A percentile compares a stretch with the other conserved stretches of the same genome.
Conservation (phyloP, 805 yeast genomes). For the Jamesozyma piceae region DNA sequence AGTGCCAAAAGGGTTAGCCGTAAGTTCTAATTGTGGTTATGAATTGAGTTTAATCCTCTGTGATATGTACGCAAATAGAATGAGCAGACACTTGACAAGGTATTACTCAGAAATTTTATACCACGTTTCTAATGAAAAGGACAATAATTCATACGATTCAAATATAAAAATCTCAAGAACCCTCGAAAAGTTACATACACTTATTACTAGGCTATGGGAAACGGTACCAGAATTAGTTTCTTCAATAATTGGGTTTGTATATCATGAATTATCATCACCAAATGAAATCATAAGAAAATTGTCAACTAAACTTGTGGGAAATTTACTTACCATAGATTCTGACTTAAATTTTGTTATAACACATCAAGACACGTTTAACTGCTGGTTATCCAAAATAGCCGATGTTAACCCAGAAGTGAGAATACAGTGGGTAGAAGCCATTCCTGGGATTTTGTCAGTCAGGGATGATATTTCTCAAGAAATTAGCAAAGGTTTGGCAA, state of each 20-base stretch:
- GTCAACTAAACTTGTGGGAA: constrained; percentile 68
- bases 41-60: constrained; percentile 60
- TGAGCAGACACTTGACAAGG: constrained; percentile 69
- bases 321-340: constrained; percentile 43
- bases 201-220: constrained; percentile 65
- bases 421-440: constrained; percentile 56
- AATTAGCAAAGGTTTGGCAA: constrained; percentile 47
- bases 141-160: constrained; percentile 15
- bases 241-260: constrained; percentile 68
- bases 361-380: constrained; percentile 52
- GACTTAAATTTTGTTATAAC: constrained; percentile 47
- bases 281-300: constrained; percentile 49
- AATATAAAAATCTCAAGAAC: constrained; percentile 27
- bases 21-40: constrained; percentile 45
- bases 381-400: constrained; percentile 67
- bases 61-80: constrained; percentile 56
- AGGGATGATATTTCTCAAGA: constrained; percentile 43
- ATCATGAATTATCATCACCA: constrained; percentile 71
- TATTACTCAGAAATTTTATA: constrained; percentile 69
- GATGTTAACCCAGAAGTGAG: constrained; percentile 62
- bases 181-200: constrained; percentile 50
- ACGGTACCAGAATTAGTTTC: constrained; percentile 64
- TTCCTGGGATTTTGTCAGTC: constrained; percentile 38
- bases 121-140: constrained; percentile 32
- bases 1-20: constrained; percentile 24